These are phyloP conservation scores for Pilasporangium apinafurcum DNA, from an alignment of 352 stramenopile genomes.

Conservation along the genomic window DNA sequence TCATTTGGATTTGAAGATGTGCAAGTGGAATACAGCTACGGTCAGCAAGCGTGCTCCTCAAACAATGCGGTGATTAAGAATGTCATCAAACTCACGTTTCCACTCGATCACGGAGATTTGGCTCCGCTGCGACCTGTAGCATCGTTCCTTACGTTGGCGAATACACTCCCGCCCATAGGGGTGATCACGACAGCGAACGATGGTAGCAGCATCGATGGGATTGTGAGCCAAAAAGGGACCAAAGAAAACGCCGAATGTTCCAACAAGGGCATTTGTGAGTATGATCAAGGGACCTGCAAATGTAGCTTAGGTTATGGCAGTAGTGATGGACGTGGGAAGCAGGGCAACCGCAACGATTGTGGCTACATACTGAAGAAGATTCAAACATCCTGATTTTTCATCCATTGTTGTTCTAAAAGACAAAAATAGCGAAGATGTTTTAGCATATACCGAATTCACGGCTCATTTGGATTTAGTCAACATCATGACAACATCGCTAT, in stretches of 20 bases:
- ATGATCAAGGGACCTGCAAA: conserved; percentile 31
- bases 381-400: not conserved
- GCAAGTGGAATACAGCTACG: conserved; percentile 32
- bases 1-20: conserved; percentile 47
- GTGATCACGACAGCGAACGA: conserved; percentile 30
- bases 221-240: conserved; percentile 60
- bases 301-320: conserved; percentile 44
- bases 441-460: not conserved
- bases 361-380: conserved; percentile 17
- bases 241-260: conserved; percentile 88
- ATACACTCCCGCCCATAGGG: conserved; percentile 5
- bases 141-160: conserved; percentile 14
- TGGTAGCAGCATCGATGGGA: conserved; percentile 21
- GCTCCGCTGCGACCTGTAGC: conserved; percentile 31
- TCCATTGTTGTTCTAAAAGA: not conserved
- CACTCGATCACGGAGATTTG: conserved; percentile 37
- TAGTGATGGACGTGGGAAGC: conserved; percentile 55
- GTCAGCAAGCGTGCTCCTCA: conserved; percentile 26
- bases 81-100: conserved; percentile 51
- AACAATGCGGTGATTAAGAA: conserved; percentile 20
- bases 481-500: not conserved
- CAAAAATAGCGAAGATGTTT: conserved; percentile 11
- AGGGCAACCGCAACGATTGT: conserved; percentile 58
- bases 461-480: too few species aligned
- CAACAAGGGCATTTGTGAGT: conserved; percentile 85